Evolutionary conservation across 1,284 basidiomycete genomes (phyloP).

Genomic region (Puccinia sorghi): DNA sequence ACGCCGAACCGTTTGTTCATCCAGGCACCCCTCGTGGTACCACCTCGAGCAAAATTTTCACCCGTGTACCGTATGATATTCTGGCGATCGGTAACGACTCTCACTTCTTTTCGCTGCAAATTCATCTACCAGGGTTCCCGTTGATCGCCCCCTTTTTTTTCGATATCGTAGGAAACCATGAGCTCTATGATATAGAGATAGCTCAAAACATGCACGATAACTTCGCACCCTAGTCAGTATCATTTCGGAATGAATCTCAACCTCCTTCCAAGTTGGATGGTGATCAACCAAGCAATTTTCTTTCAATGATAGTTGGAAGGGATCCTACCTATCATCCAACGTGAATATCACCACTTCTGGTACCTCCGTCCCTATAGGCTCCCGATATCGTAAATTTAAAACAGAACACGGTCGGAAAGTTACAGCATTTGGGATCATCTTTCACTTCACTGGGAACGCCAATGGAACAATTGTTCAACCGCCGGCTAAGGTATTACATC

Average conservation of each 20-base stretch:
- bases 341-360: slow-evolving; percentile 74
- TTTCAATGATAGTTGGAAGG: slow-evolving; percentile 60
- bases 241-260: slow-evolving; percentile 11
- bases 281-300: not conserved
- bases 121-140: not conserved
- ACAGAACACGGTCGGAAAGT: slow-evolving; percentile 71
- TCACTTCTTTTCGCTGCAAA: not conserved
- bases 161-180: slow-evolving; percentile 56
- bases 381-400: slow-evolving; percentile 69
- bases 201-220: slow-evolving; percentile 52
- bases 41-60: slow-evolving; percentile 67
- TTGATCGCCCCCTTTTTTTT: not conserved
- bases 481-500: slow-evolving; percentile 62
- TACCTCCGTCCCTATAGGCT: slow-evolving; percentile 59
- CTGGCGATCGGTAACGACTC: slow-evolving; percentile 80
- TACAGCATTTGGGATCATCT: slow-evolving; percentile 77
- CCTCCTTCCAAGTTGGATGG: not conserved
- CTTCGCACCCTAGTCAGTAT: slow-evolving; percentile 51
- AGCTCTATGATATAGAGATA: slow-evolving; percentile 53
- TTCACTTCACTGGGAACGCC: slow-evolving; percentile 69
- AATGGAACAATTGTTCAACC: slow-evolving; percentile 64
- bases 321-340: slow-evolving; percentile 78
- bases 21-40: slow-evolving; percentile 42
- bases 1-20: slow-evolving; percentile 52
- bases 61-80: slow-evolving; percentile 75